Percentiles rank a stretch among this genome's conserved stretches.
Conservation (phyloP, 2,329 filamentous ascomycete genomes). For the Ophiostoma novo-ulmi region DNA sequence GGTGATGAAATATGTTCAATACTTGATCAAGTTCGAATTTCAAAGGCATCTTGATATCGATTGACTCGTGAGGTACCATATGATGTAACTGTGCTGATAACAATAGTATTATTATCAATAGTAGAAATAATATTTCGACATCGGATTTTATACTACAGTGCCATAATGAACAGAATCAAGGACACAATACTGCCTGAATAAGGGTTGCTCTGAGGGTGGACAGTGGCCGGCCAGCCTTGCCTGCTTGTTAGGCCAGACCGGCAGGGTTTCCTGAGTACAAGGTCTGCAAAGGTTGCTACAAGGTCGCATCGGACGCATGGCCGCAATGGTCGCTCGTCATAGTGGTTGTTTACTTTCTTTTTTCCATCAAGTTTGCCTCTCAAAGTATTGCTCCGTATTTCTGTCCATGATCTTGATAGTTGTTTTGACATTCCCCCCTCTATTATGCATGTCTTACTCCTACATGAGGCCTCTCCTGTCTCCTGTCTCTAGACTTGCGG, state of each 20-base stretch:
- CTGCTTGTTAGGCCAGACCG: neutral
- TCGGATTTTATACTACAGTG: neutral
- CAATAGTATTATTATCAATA: neutral
- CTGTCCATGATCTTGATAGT: neutral
- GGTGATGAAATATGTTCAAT: no score
- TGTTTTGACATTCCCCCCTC: neutral
- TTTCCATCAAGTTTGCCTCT: neutral
- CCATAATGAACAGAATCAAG: neutral
- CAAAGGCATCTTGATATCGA: neutral
- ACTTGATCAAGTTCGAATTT: no score
- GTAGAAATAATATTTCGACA: neutral
- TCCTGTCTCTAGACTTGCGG: slow-evolving; percentile 1
- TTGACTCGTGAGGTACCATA: neutral
- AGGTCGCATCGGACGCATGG: neutral
- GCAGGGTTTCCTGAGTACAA: neutral
- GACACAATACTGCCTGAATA: neutral
- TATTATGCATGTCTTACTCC: neutral
- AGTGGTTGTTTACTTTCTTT: neutral
- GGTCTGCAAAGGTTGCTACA: neutral
- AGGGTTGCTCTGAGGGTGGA: neutral
- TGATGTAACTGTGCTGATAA: neutral
- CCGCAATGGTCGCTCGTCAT: neutral
- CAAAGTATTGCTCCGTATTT: neutral
- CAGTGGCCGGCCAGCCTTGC: slow-evolving; percentile 6
- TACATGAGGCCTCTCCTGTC: slow-evolving; percentile 3